Evolutionary conservation across 2,329 filamentous ascomycete species (phyloP).

Genomic region (Falciphora oryzae): DNA sequence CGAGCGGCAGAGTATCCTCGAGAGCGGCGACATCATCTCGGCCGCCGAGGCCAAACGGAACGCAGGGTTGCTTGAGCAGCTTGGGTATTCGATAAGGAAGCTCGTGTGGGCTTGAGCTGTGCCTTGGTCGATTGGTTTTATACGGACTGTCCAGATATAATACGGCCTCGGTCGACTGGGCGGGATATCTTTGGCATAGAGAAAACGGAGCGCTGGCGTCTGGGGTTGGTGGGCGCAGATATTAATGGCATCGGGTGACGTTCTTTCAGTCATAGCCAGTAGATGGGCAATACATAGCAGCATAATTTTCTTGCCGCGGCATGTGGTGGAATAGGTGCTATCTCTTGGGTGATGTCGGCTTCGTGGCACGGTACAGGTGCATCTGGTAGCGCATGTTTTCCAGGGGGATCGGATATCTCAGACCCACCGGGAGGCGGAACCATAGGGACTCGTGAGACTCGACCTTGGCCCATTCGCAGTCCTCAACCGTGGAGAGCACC

Average conservation of each 20-base stretch:
- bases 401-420: conserved; percentile 77
- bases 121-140: neutral
- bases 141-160: neutral
- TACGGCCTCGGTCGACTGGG: neutral
- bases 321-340: neutral
- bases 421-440: conserved; percentile 65
- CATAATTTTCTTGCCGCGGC: neutral
- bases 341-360: neutral
- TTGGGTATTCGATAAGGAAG: conserved; percentile 89
- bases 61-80: conserved; percentile 78
- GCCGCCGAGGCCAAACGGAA: conserved; percentile 79
- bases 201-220: neutral
- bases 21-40: conserved; percentile 69
- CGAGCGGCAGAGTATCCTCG: conserved; percentile 42
- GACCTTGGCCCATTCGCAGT: conserved; percentile 64
- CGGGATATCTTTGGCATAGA: neutral
- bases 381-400: conserved; percentile 96
- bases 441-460: conserved; percentile 72
- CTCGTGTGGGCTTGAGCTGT: conserved; percentile 66
- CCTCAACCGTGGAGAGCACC: conserved; percentile 46
- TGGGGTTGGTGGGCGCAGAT: neutral
- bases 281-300: neutral
- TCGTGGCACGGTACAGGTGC: conserved; percentile 62
- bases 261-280: neutral
- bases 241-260: neutral